Conservation (phyloP, 2,329 filamentous ascomycete species). For the Karstenula rhodostoma region DNA sequence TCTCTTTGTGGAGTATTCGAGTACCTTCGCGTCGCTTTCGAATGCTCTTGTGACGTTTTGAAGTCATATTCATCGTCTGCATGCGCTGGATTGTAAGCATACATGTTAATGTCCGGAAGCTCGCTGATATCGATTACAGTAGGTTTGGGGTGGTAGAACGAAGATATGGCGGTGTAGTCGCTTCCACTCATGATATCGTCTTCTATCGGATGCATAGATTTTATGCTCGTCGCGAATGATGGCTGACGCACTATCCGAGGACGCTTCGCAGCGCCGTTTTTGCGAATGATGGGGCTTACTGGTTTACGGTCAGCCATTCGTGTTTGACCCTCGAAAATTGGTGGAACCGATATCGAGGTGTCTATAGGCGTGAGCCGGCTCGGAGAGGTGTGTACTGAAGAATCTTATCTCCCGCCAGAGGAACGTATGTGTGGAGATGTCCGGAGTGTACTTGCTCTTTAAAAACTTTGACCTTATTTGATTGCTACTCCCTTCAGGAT, state of each 20-base stretch:
- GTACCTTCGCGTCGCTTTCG: neutral
- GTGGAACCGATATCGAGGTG: neutral
- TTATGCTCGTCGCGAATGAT: neutral
- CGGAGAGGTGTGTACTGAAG: neutral
- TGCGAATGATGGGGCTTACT: neutral
- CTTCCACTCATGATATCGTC: neutral
- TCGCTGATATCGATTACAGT: neutral
- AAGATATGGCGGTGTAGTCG: neutral
- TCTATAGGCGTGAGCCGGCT: neutral
- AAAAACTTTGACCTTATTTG: neutral
- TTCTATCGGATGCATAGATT: neutral
- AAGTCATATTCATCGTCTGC: neutral
- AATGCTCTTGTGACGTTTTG: neutral
- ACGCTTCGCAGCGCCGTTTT: neutral
- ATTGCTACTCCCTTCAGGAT: neutral
- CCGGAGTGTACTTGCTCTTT: neutral
- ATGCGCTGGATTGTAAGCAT: neutral
- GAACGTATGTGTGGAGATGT: too few relatives aligned
- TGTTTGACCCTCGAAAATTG: neutral
- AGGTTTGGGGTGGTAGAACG: neutral
- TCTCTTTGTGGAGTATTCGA: neutral
- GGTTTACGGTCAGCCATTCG: conserved; percentile 4
- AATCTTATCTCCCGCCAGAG: neutral
- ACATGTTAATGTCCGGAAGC: neutral
- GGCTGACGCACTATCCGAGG: neutral